Conservation (phyloP, 371 early-diverging fungal species). For the Syncephalis plumigaleata region DNA sequence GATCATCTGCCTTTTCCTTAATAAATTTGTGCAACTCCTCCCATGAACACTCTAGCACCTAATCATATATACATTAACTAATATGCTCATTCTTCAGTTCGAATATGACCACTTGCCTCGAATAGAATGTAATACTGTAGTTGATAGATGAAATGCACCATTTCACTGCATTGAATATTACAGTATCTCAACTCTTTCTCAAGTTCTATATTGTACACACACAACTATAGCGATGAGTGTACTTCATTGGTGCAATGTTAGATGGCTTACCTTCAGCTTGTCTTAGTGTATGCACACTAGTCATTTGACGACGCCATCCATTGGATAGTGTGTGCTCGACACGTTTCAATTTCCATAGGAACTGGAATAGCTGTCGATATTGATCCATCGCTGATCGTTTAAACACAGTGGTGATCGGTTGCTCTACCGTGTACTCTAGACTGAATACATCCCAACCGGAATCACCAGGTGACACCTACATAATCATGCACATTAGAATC, state of each 20-base stretch:
- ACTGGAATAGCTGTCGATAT: constrained; percentile 69
- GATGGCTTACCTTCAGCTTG: background rate
- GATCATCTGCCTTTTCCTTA: constrained; percentile 34
- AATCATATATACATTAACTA: too few species aligned
- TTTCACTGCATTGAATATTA: constrained; percentile 52
- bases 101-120: constrained; percentile 16
- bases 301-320: constrained; percentile 64
- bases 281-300: constrained; percentile 29
- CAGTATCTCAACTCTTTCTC: constrained; percentile 36
- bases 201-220: constrained; percentile 9
- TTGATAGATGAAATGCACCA: constrained; percentile 88
- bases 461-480: constrained; percentile 46
- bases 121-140: constrained; percentile 75
- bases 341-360: constrained; percentile 79
- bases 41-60: constrained; percentile 85
- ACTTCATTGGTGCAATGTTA: background rate
- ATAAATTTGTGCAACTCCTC: constrained; percentile 46
- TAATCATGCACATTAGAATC: background rate
- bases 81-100: constrained; percentile 5
- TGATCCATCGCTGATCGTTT: constrained; percentile 50
- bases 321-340: constrained; percentile 58
- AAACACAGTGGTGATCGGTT: constrained; percentile 76
- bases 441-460: constrained; percentile 87
- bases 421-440: constrained; percentile 64
- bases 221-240: too few species aligned